Evolutionary conservation across 2,329 filamentous ascomycete species (phyloP).

Genomic region (Colletotrichum musicola): DNA sequence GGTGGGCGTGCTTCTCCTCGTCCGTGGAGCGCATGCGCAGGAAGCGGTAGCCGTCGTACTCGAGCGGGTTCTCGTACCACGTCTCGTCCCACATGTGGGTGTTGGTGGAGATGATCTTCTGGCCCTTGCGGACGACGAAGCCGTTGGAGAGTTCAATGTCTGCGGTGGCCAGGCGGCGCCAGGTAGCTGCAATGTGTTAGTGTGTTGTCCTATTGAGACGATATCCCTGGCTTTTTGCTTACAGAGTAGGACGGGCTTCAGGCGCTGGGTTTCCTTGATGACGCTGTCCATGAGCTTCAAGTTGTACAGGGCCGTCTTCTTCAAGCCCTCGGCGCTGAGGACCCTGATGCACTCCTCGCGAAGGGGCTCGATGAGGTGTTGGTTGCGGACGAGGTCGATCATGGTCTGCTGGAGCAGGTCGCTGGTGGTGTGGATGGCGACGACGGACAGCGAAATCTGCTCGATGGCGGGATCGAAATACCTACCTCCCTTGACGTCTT

Average conservation of each 20-base stretch:
- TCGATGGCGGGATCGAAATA: slow-evolving; percentile 31
- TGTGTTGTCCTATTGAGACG: no score
- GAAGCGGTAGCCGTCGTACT: slow-evolving; percentile 43
- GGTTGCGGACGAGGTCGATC: slow-evolving; percentile 41
- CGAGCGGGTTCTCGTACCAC: slow-evolving; percentile 38
- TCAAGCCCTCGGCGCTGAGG: slow-evolving; percentile 37
- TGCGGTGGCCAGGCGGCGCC: slow-evolving; percentile 28
- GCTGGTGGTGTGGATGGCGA: slow-evolving; percentile 43
- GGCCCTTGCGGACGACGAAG: slow-evolving; percentile 41
- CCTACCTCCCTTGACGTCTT: neutral
- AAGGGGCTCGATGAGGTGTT: slow-evolving; percentile 41
- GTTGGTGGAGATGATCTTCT: slow-evolving; percentile 37
- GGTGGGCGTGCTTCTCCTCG: slow-evolving; percentile 45
- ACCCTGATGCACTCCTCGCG: slow-evolving; percentile 42
- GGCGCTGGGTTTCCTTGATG: slow-evolving; percentile 44
- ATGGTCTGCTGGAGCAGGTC: slow-evolving; percentile 41
- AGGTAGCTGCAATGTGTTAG: slow-evolving; percentile 13
- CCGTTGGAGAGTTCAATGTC: slow-evolving; percentile 41
- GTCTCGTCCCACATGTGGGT: slow-evolving; percentile 40
- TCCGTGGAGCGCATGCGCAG: slow-evolving; percentile 40
- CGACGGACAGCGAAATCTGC: slow-evolving; percentile 42
- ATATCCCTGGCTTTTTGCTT: neutral
- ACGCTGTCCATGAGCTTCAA: slow-evolving; percentile 45
- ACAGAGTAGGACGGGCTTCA: slow-evolving; percentile 42
- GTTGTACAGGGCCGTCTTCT: slow-evolving; percentile 42